A percentile compares a stretch with the other conserved stretches of the same genome.
phyloP scores from a whole-genome alignment of 495 filamentous ascomycete species.

The Tuber magnatum region DNA sequence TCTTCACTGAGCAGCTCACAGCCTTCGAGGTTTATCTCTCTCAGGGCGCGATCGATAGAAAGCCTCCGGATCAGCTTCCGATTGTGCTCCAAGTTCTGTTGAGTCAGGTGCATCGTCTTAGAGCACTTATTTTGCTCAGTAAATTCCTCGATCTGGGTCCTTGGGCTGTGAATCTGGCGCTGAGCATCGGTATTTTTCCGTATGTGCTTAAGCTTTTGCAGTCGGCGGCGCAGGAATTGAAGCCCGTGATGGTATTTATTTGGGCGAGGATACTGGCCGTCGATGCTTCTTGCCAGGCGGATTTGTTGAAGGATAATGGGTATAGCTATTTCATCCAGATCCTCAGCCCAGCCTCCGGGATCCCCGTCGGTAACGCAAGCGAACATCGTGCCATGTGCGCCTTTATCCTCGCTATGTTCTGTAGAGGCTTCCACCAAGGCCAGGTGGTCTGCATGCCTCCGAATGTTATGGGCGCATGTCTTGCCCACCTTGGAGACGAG shows the following conservation, averaged over 20 bases:
- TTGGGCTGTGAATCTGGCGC: constrained; percentile 92
- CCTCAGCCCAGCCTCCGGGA: constrained; percentile 70
- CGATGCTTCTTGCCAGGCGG: constrained; percentile 81
- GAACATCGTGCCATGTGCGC: constrained; percentile 99
- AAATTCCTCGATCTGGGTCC: constrained; percentile 92
- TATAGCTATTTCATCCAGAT: constrained; percentile 94
- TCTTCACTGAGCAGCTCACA: constrained; percentile 94
- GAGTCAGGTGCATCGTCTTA: constrained; percentile 88
- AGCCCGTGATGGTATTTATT: constrained; percentile 99
- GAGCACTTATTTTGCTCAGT: constrained; percentile 85
- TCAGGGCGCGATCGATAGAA: constrained; percentile 74
- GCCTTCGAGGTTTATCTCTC: constrained; percentile 96
- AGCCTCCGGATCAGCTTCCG: constrained; percentile 85
- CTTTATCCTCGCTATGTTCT: constrained; percentile 94
- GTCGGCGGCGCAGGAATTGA: constrained; percentile 87
- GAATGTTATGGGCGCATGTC: constrained; percentile 75
- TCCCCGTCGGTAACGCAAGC: constrained; percentile 73
- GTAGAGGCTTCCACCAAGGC: constrained; percentile 82
- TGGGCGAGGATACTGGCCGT: constrained; percentile 97
- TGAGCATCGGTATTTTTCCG: constrained; percentile 97
- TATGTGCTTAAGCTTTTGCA: constrained; percentile 95
- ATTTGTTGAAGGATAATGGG: constrained; percentile 90
- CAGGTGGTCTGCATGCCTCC: constrained; percentile 79
- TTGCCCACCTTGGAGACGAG: constrained; percentile 74
- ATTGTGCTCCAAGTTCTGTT: constrained; percentile 93